Conservation (phyloP, 345 rosid genomes). For the Salix udensis region DNA sequence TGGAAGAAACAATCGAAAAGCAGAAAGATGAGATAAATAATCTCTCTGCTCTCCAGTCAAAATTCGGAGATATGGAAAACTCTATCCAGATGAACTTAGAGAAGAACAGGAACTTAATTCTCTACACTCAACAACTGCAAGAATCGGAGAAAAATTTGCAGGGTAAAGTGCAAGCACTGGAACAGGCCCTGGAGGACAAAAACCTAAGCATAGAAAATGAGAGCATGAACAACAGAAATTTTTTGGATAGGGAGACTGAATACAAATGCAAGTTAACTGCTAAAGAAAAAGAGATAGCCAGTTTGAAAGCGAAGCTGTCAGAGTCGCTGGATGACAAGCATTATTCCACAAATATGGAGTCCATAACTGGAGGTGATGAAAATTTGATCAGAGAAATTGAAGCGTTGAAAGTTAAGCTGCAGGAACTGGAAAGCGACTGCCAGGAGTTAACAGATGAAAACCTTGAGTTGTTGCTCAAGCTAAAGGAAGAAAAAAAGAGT, state of each 20-base stretch:
- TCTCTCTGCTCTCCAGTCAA: constrained; percentile 21
- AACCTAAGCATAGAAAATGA: constrained; percentile 4
- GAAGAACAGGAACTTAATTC: constrained; percentile 24
- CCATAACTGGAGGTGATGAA: constrained; percentile 3
- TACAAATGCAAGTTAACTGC: constrained; percentile 26
- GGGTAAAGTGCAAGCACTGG: constrained; percentile 32
- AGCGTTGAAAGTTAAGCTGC: constrained; percentile 38
- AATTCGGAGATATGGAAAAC: constrained; percentile 29
- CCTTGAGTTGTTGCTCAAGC: constrained; percentile 42
- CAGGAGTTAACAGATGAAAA: constrained; percentile 66
- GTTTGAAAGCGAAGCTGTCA: constrained; percentile 32
- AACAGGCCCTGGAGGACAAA: constrained; percentile 27
- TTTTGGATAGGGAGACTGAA: constrained; percentile 19
- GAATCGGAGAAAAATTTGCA: constrained; percentile 40
- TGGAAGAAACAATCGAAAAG: constrained; percentile 48
- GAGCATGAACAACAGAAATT: neutral
- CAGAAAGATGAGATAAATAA: constrained; percentile 45
- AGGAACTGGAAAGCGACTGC: constrained; percentile 55
- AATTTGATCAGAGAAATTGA: constrained; percentile 37
- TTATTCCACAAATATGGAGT: constrained; percentile 11
- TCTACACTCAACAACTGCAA: constrained; percentile 27
- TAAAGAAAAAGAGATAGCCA: constrained; percentile 34
- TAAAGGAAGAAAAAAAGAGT: constrained; percentile 32
- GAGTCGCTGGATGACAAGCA: constrained; percentile 13
- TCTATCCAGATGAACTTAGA: constrained; percentile 17